Base-by-base conservation (phyloP, 768 basidiomycete species). In the Suillus spraguei region DNA sequence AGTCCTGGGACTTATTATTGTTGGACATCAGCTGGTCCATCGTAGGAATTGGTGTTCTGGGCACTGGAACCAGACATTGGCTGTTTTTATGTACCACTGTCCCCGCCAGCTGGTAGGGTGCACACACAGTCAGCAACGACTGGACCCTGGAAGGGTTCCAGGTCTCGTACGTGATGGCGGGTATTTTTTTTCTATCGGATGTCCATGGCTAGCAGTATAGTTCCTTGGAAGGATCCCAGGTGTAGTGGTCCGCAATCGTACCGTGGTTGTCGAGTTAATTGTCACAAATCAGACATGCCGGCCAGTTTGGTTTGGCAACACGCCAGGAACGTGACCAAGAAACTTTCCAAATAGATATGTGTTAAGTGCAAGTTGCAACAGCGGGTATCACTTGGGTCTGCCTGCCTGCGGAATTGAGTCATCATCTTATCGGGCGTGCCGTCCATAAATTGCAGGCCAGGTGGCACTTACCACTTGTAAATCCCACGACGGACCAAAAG, bases 91-190 rank as follows among this genome's bases (percentile, higher is more conserved):
- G n/a, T 33, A 13, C 33, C 5, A 53, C 5, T 11, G 10, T n/a
- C 20, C 52, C 52, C 5, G 52, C 52, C 52, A 53, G 52, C 52
- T 53, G 52, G 52, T 10, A 53, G 17, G n/a, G 17, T 11, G 50
- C 17, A 2, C 17, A 11, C 32, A 33, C 2, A 20, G 50, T 32
- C 28, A 20, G 28, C 28, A 32, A 32, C 4, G 14, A 10, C 17
- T 32, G 5, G 8, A 2, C 32, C 8, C 5, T 53, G 50, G 50
- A 33, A 53, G 50, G 50, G 50, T 53, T 17, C 50, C 50, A 33
- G 17, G 17, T 53, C 10, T 53, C 20, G 28, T 33, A 32, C 10
- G 32, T 11, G 52, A 13, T 53, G 32, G 32, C 20, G 3, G 10
- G 11, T 32, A 33, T n/a, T 17, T 5, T 20, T 52, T 50, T 24